Conservation (phyloP, 2,329 filamentous ascomycete genomes). For the Cladorrhinum sp. region DNA sequence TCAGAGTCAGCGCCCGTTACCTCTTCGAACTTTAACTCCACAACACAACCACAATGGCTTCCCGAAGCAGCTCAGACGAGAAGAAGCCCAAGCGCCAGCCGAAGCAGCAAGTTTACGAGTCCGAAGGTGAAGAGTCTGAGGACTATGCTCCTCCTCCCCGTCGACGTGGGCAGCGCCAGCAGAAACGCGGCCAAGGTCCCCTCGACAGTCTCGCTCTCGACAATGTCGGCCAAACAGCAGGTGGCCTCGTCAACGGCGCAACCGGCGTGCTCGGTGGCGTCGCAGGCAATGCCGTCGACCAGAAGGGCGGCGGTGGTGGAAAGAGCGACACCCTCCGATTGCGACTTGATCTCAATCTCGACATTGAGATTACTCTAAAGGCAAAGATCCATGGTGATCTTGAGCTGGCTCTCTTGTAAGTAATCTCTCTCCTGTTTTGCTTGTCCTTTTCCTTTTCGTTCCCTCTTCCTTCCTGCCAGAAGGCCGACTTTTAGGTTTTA, state of each 20-base stretch:
- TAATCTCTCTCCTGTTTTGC: conserved; percentile 22
- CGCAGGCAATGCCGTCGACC: conserved; percentile 37
- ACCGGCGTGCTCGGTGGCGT: conserved; percentile 42
- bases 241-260: conserved; percentile 38
- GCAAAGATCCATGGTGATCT: conserved; percentile 82
- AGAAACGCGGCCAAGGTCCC: conserved; percentile 31
- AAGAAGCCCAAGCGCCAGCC: conserved; percentile 33
- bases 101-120: conserved; percentile 34
- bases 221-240: conserved; percentile 36
- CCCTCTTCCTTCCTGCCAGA: conserved; percentile 11
- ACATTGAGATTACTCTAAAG: conserved; percentile 82
- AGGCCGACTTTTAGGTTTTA: conserved; percentile 8
- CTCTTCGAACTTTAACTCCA: neutral
- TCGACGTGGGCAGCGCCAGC: conserved; percentile 33
- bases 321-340: conserved; percentile 68
- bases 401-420: conserved; percentile 66
- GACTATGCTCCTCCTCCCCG: conserved; percentile 30
- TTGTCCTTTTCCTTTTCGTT: conserved; percentile 3
- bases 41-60: conserved; percentile 26
- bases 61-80: conserved; percentile 30
- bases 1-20: neutral
- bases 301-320: conserved; percentile 36
- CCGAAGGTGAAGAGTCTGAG: conserved; percentile 36
- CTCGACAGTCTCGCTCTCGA: conserved; percentile 39
- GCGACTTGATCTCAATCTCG: conserved; percentile 74